phyloP scores from a whole-genome alignment of 1,284 basidiomycete genomes.

The Sporisorium sorghi region DNA sequence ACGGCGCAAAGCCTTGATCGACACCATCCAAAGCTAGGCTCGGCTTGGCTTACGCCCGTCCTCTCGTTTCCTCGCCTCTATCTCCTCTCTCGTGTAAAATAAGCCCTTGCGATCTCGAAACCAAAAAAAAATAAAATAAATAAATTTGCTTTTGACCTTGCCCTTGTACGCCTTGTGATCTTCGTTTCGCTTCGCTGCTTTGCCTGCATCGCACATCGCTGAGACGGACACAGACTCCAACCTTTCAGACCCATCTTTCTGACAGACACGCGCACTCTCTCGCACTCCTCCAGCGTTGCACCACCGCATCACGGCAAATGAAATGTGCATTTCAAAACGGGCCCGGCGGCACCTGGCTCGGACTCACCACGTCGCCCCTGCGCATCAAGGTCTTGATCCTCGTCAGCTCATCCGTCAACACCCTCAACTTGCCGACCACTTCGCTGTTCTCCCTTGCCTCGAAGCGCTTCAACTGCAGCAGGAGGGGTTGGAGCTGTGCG shows the following conservation, averaged over 20 bases:
- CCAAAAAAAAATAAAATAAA: too few species aligned
- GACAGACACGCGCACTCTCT: not conserved
- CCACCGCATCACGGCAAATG: too few species aligned
- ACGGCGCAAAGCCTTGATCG: not conserved
- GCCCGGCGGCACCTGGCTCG: slow-evolving; percentile 8
- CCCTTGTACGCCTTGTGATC: too few species aligned
- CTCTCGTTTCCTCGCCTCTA: not conserved
- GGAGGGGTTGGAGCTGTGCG: slow-evolving; percentile 19
- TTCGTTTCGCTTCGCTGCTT: not conserved
- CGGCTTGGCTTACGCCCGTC: not conserved
- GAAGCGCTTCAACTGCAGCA: slow-evolving; percentile 11
- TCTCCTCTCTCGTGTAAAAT: slow-evolving; percentile 7
- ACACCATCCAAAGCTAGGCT: not conserved
- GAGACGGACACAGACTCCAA: not conserved
- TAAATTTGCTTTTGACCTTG: slow-evolving; percentile 1
- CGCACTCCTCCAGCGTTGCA: not conserved
- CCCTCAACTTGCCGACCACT: slow-evolving; percentile 12
- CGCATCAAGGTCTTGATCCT: slow-evolving; percentile 47
- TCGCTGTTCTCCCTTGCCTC: slow-evolving; percentile 27
- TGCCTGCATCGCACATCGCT: not conserved
- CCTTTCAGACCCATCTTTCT: too few species aligned
- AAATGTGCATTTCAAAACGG: slow-evolving; percentile 2
- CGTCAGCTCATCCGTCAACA: slow-evolving; percentile 37
- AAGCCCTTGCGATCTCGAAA: not conserved
- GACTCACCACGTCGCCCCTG: slow-evolving; percentile 10